Conservation (phyloP, 768 basidiomycete species). For the Rhodocollybia butyracea region DNA sequence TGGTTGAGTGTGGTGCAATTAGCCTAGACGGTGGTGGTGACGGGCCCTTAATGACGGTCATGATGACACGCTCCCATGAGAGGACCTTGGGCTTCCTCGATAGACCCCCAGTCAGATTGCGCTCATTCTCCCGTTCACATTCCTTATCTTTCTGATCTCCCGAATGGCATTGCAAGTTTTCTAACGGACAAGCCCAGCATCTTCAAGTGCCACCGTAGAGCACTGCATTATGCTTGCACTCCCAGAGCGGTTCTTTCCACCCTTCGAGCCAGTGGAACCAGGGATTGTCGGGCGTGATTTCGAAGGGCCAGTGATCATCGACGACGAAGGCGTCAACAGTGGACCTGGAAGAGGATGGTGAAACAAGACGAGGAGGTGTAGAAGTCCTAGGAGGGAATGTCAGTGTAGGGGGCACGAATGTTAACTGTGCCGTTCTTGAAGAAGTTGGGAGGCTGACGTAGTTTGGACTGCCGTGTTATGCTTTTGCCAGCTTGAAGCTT, state of each 20-base stretch:
- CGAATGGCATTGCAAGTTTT: slow-evolving; percentile 74
- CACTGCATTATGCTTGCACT: slow-evolving; percentile 97
- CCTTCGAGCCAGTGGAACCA: slow-evolving; percentile 47
- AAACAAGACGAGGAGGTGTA: slow-evolving; percentile 52
- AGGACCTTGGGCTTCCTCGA: slow-evolving; percentile 60
- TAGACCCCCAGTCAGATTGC: slow-evolving; percentile 32
- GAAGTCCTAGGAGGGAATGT: slow-evolving; percentile 46
- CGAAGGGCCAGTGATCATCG: slow-evolving; percentile 39
- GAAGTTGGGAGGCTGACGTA: slow-evolving; percentile 24
- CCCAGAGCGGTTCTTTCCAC: slow-evolving; percentile 72
- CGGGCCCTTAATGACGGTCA: slow-evolving; percentile 58
- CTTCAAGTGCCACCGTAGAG: slow-evolving; percentile 87
- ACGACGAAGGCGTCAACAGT: slow-evolving; percentile 54
- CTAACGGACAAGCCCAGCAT: slow-evolving; percentile 79
- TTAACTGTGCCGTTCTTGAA: slow-evolving; percentile 51
- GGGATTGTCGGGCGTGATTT: slow-evolving; percentile 73
- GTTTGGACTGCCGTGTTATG: slow-evolving; percentile 17
- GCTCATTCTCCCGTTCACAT: slow-evolving; percentile 39
- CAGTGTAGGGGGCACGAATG: slow-evolving; percentile 78
- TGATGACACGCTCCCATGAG: slow-evolving; percentile 62
- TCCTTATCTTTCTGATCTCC: slow-evolving; percentile 47
- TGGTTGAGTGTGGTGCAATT: slow-evolving; percentile 33
- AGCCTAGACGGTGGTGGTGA: slow-evolving; percentile 50
- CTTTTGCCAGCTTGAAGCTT: slow-evolving; percentile 20
- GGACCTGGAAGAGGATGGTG: slow-evolving; percentile 41